These are phyloP conservation scores for Trametes elegans DNA, from an alignment of 768 basidiomycete genomes.

Conservation along the genomic window DNA sequence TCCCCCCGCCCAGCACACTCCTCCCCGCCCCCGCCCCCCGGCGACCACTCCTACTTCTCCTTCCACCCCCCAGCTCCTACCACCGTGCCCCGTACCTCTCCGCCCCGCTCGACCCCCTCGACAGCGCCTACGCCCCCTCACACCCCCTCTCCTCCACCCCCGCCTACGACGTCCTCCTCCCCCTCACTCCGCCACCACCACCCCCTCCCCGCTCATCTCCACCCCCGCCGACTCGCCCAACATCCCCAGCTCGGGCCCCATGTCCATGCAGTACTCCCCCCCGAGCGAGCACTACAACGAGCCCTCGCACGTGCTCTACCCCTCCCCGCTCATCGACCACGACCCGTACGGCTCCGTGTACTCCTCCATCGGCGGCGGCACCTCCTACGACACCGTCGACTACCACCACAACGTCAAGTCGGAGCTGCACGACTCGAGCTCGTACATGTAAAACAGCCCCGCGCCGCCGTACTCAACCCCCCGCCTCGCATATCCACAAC, in stretches of 20 bases:
- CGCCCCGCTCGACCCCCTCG: neutral
- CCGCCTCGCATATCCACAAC: neutral
- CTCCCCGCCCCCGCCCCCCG: neutral
- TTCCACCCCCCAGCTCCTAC: neutral
- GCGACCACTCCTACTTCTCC: conserved; percentile 7
- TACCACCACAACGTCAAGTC: conserved; percentile 29
- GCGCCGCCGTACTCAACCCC: neutral
- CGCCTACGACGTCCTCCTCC: conserved; percentile 8
- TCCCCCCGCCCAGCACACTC: conserved; percentile 5
- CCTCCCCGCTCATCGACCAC: neutral
- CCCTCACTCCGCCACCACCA: conserved; percentile 10
- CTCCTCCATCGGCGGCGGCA: neutral
- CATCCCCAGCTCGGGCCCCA: neutral
- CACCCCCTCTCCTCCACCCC: neutral
- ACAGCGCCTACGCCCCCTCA: conserved; percentile 6
- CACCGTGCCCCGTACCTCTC: conserved; percentile 2
- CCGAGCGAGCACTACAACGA: conserved; percentile 9
- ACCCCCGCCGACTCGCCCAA: conserved; percentile 14
- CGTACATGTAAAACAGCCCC: conserved; percentile 2
- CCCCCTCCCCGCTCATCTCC: conserved; percentile 9
- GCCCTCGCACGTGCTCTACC: conserved; percentile 10
- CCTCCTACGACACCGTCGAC: conserved; percentile 30
- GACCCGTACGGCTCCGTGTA: neutral
- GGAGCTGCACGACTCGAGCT: conserved; percentile 8
- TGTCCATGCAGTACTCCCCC: conserved; percentile 10